These are phyloP conservation scores for Zasmidium cellare DNA, from an alignment of 2,329 filamentous ascomycete genomes.

Conservation along the genomic window DNA sequence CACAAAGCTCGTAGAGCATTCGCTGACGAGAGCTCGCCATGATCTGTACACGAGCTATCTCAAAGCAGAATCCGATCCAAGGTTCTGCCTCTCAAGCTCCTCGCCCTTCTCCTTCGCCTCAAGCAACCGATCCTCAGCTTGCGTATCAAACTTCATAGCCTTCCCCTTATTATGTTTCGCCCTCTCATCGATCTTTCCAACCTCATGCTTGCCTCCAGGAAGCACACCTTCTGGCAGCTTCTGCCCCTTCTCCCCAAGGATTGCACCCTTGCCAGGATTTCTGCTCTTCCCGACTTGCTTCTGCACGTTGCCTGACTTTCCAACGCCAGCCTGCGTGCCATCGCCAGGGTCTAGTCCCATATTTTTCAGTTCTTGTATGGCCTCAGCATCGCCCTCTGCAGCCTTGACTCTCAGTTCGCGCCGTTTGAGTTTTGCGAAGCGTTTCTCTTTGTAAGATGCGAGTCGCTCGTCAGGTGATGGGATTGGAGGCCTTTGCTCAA, in stretches of 20 bases:
- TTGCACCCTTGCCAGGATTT: conserved; percentile 22
- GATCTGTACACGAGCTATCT: conserved; percentile 9
- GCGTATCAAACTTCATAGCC: conserved; percentile 27
- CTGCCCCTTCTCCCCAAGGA: conserved; percentile 33
- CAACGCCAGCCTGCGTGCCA: conserved; percentile 30
- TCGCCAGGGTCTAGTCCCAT: conserved; percentile 32
- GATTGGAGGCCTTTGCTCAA: conserved; percentile 65
- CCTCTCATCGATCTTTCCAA: conserved; percentile 31
- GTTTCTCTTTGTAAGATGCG: conserved; percentile 55
- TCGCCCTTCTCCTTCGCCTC: conserved; percentile 30
- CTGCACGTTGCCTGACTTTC: conserved; percentile 28
- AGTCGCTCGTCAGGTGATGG: conserved; percentile 64
- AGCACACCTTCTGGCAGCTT: conserved; percentile 35
- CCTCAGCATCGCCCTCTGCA: conserved; percentile 31
- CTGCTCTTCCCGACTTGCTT: conserved; percentile 20
- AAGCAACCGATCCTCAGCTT: conserved; percentile 27
- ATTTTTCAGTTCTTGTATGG: conserved; percentile 26
- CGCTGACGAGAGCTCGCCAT: too few species aligned
- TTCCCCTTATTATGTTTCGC: conserved; percentile 30
- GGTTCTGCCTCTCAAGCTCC: conserved; percentile 20
- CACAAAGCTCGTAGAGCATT: too few species aligned
- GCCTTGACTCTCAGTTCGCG: conserved; percentile 29
- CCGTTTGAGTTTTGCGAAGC: conserved; percentile 56
- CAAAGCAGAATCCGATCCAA: conserved; percentile 18
- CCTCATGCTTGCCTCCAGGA: conserved; percentile 32